These are phyloP conservation scores for Rhododendron henanense DNA, from an alignment of 148 eudicot species.

Conservation along the genomic window DNA sequence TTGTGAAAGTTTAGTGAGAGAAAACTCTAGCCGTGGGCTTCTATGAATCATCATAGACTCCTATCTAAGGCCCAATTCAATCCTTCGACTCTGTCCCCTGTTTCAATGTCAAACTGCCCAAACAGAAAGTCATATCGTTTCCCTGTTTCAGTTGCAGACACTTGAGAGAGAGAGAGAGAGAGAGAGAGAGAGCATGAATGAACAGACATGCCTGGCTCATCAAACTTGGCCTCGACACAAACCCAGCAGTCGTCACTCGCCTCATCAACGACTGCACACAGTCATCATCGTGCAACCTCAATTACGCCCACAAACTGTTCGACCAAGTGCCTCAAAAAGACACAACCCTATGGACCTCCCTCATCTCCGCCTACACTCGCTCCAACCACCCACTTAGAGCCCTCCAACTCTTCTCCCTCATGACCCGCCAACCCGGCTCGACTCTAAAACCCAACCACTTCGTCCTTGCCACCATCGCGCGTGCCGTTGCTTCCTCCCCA, in stretches of 20 bases:
- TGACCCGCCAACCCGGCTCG: slow-evolving; percentile 12
- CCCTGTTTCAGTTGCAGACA: not conserved
- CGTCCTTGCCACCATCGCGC: slow-evolving; percentile 21
- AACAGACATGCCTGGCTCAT: slow-evolving; percentile 29
- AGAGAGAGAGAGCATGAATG: slow-evolving; percentile 22
- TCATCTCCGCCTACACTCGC: slow-evolving; percentile 28
- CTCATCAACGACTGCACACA: slow-evolving; percentile 19
- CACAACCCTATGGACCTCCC: slow-evolving; percentile 28
- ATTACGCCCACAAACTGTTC: slow-evolving; percentile 29
- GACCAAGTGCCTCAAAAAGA: slow-evolving; percentile 28
- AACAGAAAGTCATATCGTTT: not conserved
- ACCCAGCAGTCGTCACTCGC: slow-evolving; percentile 22
- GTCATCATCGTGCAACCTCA: slow-evolving; percentile 1
- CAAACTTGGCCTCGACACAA: slow-evolving; percentile 30
- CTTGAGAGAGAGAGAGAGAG: not conserved
- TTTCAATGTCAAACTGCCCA: not conserved
- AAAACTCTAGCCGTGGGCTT: no score
- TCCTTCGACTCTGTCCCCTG: not conserved
- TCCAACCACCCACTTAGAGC: slow-evolving; percentile 21
- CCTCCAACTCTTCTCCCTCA: slow-evolving; percentile 23
- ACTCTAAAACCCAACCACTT: slow-evolving; percentile 22
- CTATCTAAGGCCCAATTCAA: no score
- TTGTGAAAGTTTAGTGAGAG: no score
- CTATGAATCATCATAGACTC: no score
- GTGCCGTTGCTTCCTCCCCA: slow-evolving; percentile 25